A percentile compares a stretch with the other conserved stretches of the same genome.
Conservation (phyloP, 2,329 filamentous ascomycete species). For the Fusarium succisae region DNA sequence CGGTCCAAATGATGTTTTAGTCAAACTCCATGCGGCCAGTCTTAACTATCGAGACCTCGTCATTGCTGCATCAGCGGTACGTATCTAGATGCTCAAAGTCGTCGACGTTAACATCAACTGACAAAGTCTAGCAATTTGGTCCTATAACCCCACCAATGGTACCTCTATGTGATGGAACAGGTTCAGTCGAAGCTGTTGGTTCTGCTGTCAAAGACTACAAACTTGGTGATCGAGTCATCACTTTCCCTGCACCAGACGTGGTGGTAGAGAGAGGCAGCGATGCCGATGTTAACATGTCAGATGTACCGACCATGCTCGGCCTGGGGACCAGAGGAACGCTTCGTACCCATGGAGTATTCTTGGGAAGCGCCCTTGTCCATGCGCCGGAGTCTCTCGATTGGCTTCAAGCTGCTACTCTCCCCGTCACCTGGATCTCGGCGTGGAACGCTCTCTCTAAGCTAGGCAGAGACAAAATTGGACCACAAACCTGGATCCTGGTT, state of each 20-base stretch:
- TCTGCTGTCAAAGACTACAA: slow-evolving; percentile 56
- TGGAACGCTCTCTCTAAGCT: slow-evolving; percentile 62
- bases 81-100: slow-evolving; percentile 28
- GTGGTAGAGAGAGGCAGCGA: slow-evolving; percentile 29
- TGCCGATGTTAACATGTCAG: slow-evolving; percentile 36
- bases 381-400: slow-evolving; percentile 56
- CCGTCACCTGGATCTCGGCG: slow-evolving; percentile 60
- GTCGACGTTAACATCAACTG: background rate
- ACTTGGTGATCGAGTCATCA: slow-evolving; percentile 66
- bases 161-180: slow-evolving; percentile 53
- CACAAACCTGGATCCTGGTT: slow-evolving; percentile 47
- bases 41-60: slow-evolving; percentile 60
- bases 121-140: slow-evolving; percentile 30
- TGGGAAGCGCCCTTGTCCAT: slow-evolving; percentile 64
- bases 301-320: slow-evolving; percentile 60
- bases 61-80: slow-evolving; percentile 47
- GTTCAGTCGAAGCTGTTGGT: slow-evolving; percentile 60
- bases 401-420: slow-evolving; percentile 54
- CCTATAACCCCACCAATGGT: slow-evolving; percentile 42
- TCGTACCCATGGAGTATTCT: slow-evolving; percentile 65
- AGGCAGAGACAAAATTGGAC: slow-evolving; percentile 51
- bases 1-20: slow-evolving; percentile 67
- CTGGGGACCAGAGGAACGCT: slow-evolving; percentile 66
- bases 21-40: slow-evolving; percentile 62
- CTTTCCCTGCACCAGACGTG: slow-evolving; percentile 50